phyloP scores from a whole-genome alignment of 257 asterid genomes.

The Linderniella brevidens region DNA sequence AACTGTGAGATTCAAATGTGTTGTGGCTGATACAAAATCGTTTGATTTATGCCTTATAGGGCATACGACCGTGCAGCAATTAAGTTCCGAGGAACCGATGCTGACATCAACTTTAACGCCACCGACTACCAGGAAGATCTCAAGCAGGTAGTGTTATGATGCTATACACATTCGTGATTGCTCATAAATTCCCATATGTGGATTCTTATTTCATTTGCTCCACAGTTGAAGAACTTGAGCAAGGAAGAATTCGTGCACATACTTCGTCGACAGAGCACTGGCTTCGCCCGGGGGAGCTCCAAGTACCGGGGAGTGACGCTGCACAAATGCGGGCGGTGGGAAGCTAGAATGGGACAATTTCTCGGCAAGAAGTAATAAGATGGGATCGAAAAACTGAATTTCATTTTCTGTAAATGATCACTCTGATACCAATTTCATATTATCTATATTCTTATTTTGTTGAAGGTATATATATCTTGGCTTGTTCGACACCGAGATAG shows the following conservation, averaged over 20 bases:
- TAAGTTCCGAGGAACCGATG: conserved; percentile 31
- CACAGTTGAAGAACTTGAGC: not conserved
- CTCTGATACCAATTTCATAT: too few species aligned
- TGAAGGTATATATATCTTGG: conserved; percentile 17
- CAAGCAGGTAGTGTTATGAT: conserved; percentile 15
- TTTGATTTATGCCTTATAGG: conserved; percentile 12
- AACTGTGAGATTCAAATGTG: not conserved
- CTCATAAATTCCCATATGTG: too few species aligned
- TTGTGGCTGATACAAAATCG: not conserved
- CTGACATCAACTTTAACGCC: conserved; percentile 31
- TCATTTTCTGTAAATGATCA: too few species aligned
- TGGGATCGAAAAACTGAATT: too few species aligned
- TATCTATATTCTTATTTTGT: too few species aligned
- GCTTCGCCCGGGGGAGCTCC: conserved; percentile 43
- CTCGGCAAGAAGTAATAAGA: conserved; percentile 44
- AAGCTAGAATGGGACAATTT: conserved; percentile 47
- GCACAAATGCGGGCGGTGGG: conserved; percentile 62
- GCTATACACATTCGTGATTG: too few species aligned
- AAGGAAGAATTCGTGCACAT: conserved; percentile 44
- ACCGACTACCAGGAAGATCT: conserved; percentile 31
- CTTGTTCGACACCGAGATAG: conserved; percentile 15
- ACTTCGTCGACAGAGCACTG: conserved; percentile 41
- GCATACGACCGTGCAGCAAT: conserved; percentile 42
- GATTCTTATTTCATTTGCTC: too few species aligned
- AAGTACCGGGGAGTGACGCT: conserved; percentile 45